Base-by-base conservation (phyloP, 1,284 basidiomycete species). In the Rhizopogon parksii region DNA sequence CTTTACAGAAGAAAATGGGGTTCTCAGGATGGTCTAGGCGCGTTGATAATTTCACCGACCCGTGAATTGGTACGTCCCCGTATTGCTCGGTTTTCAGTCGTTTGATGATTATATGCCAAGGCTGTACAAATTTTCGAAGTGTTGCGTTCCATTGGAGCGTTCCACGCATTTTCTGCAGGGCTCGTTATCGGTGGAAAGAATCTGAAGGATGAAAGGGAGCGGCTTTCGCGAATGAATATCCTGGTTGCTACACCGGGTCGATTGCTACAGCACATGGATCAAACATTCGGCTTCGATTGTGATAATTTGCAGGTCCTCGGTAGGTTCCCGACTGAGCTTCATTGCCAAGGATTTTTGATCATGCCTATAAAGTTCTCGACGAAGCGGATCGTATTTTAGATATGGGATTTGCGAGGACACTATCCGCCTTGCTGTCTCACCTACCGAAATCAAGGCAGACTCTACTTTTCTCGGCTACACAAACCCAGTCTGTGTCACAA, bases 51-150 rank as follows among this genome's bases (percentile, higher is more conserved):
- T 57, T 95, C 91, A 2, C 96, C 96, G 1, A 99, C 95, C 1
- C 78, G 95, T 51, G 96, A 99, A 71, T 73, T 99, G 49, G 90
- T 91, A 57, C 62, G 76, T 71, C 12, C n/a, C 52, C 51, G 35
- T 46, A 47, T 9, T 30, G 14, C 36, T 27, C 24, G n/a, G 25
- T 24, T 19, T 48, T 25, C 19, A 15, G 24, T 36, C 50, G 21
- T 39, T 61, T 40, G 47, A 40, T 42, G 36, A 32, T 53, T 47
- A 19, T 45, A 8, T 46, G 37, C 42, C 24, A 57, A 90, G 88
- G 94, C 95, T 1, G 90, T 97, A 9, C 95, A 98, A 76, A 98
- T 96, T 57, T 99, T 99, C 67, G 93, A 95, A 51, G 95, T 98
- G 4, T 71, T 99, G 8, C 82, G 92, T 37, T 89, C 89, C 50